A percentile compares a stretch with the other conserved stretches of the same genome.
These are phyloP conservation scores for Globisporangium paddicum DNA, from an alignment of 352 stramenopile genomes.

Conservation along the genomic window DNA sequence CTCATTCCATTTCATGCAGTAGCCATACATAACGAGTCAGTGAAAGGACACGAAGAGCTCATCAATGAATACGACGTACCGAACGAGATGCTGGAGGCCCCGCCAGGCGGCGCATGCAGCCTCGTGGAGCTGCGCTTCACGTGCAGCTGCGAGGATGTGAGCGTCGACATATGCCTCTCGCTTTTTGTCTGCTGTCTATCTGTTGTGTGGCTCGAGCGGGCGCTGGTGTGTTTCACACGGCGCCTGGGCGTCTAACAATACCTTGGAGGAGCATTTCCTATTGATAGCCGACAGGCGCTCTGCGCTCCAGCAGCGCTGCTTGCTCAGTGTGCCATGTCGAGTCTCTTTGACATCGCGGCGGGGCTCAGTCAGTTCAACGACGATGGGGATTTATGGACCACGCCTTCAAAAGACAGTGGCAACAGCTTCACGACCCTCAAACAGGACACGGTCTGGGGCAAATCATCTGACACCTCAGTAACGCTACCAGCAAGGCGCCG, in stretches of 20 bases:
- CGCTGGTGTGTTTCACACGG: too few species aligned
- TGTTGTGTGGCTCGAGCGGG: not conserved
- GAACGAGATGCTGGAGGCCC: constrained; percentile 64
- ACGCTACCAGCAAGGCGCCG: not conserved
- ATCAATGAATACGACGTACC: constrained; percentile 19
- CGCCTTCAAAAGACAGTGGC: not conserved
- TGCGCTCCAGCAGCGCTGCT: too few species aligned
- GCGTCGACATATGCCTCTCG: constrained; percentile 54
- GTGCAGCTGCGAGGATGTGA: constrained; percentile 70
- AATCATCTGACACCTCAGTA: not conserved
- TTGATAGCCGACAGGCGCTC: too few species aligned
- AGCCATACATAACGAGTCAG: not conserved
- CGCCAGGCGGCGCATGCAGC: constrained; percentile 62
- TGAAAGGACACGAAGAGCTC: not conserved
- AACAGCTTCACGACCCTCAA: not conserved
- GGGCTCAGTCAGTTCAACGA: constrained; percentile 41
- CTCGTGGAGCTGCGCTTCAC: constrained; percentile 77
- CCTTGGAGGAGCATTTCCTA: too few species aligned
- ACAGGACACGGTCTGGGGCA: not conserved
- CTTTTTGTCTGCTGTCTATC: too few species aligned
- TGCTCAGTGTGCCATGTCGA: constrained; percentile 24
- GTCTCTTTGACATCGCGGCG: constrained; percentile 58
- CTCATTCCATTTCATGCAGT: not conserved
- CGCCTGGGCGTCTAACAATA: too few species aligned
- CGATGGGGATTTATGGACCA: not conserved